phyloP scores from a whole-genome alignment of 1,139 yeast genomes.

The Yamadazyma trypodendri region DNA sequence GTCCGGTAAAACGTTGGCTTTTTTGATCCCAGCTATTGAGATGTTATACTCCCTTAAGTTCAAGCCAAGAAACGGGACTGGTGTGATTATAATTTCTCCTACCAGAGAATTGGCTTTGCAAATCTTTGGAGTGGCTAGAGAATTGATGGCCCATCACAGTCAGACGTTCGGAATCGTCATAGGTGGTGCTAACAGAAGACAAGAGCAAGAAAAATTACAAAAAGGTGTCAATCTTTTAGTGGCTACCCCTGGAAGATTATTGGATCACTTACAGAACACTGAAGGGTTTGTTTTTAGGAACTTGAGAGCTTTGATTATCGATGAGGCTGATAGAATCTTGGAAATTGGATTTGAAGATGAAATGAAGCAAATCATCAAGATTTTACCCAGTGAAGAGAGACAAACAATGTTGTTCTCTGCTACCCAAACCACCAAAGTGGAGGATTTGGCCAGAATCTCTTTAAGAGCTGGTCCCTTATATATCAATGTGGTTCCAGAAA shows the following conservation, averaged over 20 bases:
- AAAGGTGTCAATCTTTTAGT: conserved; percentile 92
- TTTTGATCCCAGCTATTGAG: conserved; percentile 90
- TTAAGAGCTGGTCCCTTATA: conserved; percentile 93
- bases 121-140: conserved; percentile 95
- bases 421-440: conserved; percentile 97
- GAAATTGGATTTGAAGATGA: conserved; percentile 98
- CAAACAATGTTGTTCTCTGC: conserved; percentile 98
- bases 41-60: conserved; percentile 73
- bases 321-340: conserved; percentile 95
- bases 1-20: conserved; percentile 98
- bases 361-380: conserved; percentile 94
- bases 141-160: conserved; percentile 84
- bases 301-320: conserved; percentile 88
- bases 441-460: conserved; percentile 95
- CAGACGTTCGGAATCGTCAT: conserved; percentile 96
- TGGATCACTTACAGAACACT: conserved; percentile 96
- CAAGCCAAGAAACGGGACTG: conserved; percentile 67
- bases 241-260: conserved; percentile 96
- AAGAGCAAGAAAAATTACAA: conserved; percentile 89
- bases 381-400: conserved; percentile 89
- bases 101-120: conserved; percentile 88
- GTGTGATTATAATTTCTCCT: conserved; percentile 88
- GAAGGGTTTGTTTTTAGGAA: conserved; percentile 92
- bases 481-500: conserved; percentile 87
- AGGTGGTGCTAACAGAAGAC: conserved; percentile 98